A percentile compares a stretch with the other conserved stretches of the same genome.
Conservation (phyloP, 306 rosid genomes). For the Acacia confusa region DNA sequence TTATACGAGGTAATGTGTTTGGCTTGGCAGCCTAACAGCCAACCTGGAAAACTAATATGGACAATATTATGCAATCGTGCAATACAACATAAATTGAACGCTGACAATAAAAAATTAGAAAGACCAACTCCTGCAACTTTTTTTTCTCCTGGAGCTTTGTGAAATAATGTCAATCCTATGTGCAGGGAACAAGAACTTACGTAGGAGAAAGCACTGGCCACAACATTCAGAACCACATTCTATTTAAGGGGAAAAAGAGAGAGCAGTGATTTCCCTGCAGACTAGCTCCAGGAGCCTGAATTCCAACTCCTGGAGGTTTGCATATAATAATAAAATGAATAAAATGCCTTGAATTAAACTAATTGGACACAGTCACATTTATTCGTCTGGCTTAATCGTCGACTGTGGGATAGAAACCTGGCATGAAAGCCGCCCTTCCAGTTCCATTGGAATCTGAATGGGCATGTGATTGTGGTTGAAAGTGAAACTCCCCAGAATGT, state of each 20-base stretch:
- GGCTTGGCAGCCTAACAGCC: background rate
- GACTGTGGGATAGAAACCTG: conserved; percentile 58
- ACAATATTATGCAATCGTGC: conserved; percentile 20
- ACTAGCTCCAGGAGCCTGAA: conserved; percentile 43
- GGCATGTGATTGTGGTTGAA: conserved; percentile 56
- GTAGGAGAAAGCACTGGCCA: conserved; percentile 27
- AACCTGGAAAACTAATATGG: conserved; percentile 4
- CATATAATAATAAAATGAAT: conserved; percentile 60
- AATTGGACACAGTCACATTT: conserved; percentile 26
- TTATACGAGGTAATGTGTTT: background rate
- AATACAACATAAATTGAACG: conserved; percentile 22
- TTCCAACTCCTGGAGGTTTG: conserved; percentile 44
- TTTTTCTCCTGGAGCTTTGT: conserved; percentile 38
- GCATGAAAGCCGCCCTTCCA: conserved; percentile 47
- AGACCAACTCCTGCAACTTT: conserved; percentile 22
- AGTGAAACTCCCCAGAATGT: conserved; percentile 84
- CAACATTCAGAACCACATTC: conserved; percentile 29
- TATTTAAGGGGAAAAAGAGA: conserved; percentile 10
- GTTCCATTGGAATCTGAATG: conserved; percentile 79
- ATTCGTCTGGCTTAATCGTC: conserved; percentile 40
- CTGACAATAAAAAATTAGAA: conserved; percentile 35
- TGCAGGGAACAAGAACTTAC: conserved; percentile 23
- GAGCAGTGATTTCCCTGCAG: conserved; percentile 32
- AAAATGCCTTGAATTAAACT: conserved; percentile 38
- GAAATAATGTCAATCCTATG: conserved; percentile 30